A percentile compares a stretch with the other conserved stretches of the same genome.
These are phyloP conservation scores for Alternaria hordeiaustralica DNA, from an alignment of 2,329 filamentous ascomycete species.

Conservation along the genomic window DNA sequence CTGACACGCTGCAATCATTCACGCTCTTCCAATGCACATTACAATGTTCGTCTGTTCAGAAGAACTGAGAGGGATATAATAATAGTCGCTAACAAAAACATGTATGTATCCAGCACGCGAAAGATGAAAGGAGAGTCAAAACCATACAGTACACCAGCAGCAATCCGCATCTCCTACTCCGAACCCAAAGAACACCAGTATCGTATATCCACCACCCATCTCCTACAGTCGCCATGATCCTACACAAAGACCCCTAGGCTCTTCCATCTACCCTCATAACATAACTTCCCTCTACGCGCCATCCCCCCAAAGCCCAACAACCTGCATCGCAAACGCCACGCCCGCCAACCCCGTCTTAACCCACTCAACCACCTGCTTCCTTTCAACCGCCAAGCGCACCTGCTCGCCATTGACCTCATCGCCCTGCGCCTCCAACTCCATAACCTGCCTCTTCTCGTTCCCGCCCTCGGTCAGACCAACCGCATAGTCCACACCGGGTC, in stretches of 20 bases:
- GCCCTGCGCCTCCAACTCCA: conserved; percentile 43
- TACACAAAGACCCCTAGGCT: too few species aligned
- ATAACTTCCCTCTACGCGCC: conserved; percentile 28
- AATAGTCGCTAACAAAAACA: not conserved
- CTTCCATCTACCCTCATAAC: not conserved
- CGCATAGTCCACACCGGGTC: conserved; percentile 49
- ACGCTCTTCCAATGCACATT: not conserved
- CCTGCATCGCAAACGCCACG: conserved; percentile 54
- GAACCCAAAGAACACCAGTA: conserved; percentile 54
- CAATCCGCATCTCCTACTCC: conserved; percentile 49
- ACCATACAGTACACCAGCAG: conserved; percentile 20
- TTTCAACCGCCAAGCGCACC: conserved; percentile 55
- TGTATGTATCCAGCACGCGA: not conserved
- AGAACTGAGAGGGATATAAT: conserved; percentile 3
- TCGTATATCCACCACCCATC: conserved; percentile 33
- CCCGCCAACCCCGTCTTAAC: conserved; percentile 52
- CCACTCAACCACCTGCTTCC: conserved; percentile 51
- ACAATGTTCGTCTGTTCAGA: not conserved
- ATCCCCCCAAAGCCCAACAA: conserved; percentile 59
- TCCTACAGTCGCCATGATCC: not conserved
- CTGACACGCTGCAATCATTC: not conserved
- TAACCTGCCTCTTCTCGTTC: conserved; percentile 29
- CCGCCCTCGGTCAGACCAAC: conserved; percentile 31
- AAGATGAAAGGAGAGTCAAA: not conserved
- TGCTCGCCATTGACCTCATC: conserved; percentile 58